Evolutionary conservation across 2,329 filamentous ascomycete genomes (phyloP).

Genomic region (Endoconidiophora polonica): DNA sequence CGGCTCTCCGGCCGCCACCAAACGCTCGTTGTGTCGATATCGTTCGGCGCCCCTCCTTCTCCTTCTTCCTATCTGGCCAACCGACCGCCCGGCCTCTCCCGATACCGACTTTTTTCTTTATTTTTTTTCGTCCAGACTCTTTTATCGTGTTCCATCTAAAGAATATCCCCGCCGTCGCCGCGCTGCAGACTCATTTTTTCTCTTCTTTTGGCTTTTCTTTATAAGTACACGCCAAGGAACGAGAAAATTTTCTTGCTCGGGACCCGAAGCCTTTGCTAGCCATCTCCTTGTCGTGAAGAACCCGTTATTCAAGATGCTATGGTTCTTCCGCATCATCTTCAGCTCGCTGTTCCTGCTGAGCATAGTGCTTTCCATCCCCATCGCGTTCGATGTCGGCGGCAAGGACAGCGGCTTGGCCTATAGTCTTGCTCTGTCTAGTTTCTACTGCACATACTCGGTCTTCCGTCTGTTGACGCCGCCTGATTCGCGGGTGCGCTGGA

Average conservation of each 20-base stretch:
- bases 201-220: background rate
- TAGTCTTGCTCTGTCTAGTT: constrained; percentile 72
- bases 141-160: no score
- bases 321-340: constrained; percentile 62
- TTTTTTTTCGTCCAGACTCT: no score
- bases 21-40: background rate
- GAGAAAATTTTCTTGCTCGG: background rate
- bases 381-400: constrained; percentile 95
- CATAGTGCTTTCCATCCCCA: constrained; percentile 87
- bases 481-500: constrained; percentile 55
- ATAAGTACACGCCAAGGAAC: background rate
- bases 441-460: constrained; percentile 78
- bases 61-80: no score
- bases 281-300: no score
- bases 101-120: no score
- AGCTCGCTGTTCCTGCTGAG: constrained; percentile 75
- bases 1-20: no score
- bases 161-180: no score
- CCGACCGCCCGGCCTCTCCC: no score
- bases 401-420: constrained; percentile 87
- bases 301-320: constrained; percentile 46
- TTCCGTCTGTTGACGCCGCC: constrained; percentile 70
- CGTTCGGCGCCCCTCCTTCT: background rate
- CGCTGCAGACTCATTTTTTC: background rate
- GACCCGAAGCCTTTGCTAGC: background rate